Base-by-base conservation (phyloP, 345 rosid genomes). In the Citrus medica region DNA sequence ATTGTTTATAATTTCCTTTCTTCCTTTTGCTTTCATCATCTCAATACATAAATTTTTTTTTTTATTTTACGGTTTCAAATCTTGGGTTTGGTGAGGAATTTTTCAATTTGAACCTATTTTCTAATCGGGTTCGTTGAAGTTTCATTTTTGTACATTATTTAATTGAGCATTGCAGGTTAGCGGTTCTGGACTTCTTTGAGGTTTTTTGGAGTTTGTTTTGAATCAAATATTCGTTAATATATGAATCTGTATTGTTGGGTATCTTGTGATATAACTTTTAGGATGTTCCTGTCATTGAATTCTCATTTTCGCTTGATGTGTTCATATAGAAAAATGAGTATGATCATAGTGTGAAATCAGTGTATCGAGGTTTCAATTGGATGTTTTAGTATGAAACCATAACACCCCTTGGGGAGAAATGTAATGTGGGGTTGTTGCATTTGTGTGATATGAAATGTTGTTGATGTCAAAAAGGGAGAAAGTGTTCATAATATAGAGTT, bases 341-440 rank as follows among this genome's bases (percentile, higher is more conserved):
- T 27, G 53, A 75, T 75, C 46, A 48, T 6, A 63, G 69, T 63
- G 46, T 61, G 56, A 22, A 4, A 22, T 19, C 24, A 48, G 70
- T 48, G 28, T 28, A 63, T 75, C 24, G 33, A 58, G 33, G 66
- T 2, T 73, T n/a, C 53, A n/a, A 25, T 58, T 73, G 24, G 9
- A 58, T 56, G 32, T n/a, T 59, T 37, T 73, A n/a, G 33, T 24
- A 33, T 58, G 2, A 35, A 1, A 59, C 9, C 32, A 30, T 27
- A 53, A 8, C 33, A 60, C 46, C 61, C 28, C 38, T 71, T 12
- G 2, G 40, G 19, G 51, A 68, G 67, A 71, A 21, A 62, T 69
- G 77, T 37, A 40, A 82, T 70, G 58, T 70, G 58, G 81, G 68
- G 74, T 27, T 60, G 66, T 69, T 16, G 75, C 32, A 48, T 30